Percentiles rank a stretch among this genome's conserved stretches.
Evolutionary conservation across 176 grass and related monocot species (phyloP).

Genomic region (Carex scoparia): DNA sequence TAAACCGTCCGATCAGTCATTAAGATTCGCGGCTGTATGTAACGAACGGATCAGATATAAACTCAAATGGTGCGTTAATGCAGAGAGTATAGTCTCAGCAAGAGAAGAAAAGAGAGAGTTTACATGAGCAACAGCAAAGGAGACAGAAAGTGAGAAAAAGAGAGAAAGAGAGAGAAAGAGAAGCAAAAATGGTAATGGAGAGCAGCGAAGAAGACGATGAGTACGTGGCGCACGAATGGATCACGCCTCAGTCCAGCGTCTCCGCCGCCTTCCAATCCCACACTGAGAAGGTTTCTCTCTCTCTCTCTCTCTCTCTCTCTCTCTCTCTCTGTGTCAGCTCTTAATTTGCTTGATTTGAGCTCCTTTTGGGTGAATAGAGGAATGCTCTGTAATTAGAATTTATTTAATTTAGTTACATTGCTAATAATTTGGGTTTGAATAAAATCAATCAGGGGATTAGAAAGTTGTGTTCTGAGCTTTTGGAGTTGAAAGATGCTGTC

Average conservation of each 20-base stretch:
- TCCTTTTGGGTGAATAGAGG: not conserved
- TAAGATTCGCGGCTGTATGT: too few species aligned
- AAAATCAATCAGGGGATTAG: slow-evolving; percentile 57
- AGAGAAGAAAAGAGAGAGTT: too few species aligned
- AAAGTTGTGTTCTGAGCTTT: slow-evolving; percentile 81
- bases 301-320: not conserved
- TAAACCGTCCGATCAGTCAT: too few species aligned
- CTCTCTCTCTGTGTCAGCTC: not conserved
- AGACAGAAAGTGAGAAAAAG: not conserved
- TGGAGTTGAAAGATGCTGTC: slow-evolving; percentile 98
- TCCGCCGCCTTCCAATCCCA: slow-evolving; percentile 80
- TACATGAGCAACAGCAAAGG: not conserved
- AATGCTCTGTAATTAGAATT: not conserved
- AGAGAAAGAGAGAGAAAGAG: not conserved
- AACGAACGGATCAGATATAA: too few species aligned
- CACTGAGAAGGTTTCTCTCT: slow-evolving; percentile 72
- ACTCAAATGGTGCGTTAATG: too few species aligned
- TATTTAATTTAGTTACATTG: not conserved
- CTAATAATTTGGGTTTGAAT: not conserved
- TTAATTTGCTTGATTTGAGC: not conserved
- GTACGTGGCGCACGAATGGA: slow-evolving; percentile 88
- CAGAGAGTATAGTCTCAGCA: too few species aligned
- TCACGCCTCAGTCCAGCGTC: slow-evolving; percentile 95
- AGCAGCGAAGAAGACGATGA: slow-evolving; percentile 94
- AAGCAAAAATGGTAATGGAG: slow-evolving; percentile 49